Conservation (phyloP, 768 basidiomycete species). For the Suillus fuscotomentosus region DNA sequence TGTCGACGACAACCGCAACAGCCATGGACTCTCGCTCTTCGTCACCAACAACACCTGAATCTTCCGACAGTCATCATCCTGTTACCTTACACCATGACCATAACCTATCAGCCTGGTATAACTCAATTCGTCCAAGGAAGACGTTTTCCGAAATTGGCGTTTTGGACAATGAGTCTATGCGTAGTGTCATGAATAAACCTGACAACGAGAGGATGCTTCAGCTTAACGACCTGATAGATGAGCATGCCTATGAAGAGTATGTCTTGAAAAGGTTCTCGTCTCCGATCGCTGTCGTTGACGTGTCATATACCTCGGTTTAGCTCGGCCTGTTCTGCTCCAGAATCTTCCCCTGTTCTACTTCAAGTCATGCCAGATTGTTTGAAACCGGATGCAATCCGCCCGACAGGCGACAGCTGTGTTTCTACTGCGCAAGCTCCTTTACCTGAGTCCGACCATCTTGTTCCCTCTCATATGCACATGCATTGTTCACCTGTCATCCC, state of each 20-base stretch:
- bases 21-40: slow-evolving; percentile 65
- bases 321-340: slow-evolving; percentile 19
- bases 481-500: slow-evolving; percentile 63
- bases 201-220: slow-evolving; percentile 59
- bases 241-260: slow-evolving; percentile 75
- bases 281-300: slow-evolving; percentile 9
- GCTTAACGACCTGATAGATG: slow-evolving; percentile 72
- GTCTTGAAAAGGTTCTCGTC: slow-evolving; percentile 24
- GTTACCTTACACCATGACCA: slow-evolving; percentile 49
- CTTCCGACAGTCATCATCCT: slow-evolving; percentile 52
- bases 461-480: slow-evolving; percentile 36
- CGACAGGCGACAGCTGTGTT: slow-evolving; percentile 28
- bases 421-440: slow-evolving; percentile 30
- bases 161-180: slow-evolving; percentile 45
- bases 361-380: slow-evolving; percentile 27
- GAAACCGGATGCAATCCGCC: slow-evolving; percentile 31
- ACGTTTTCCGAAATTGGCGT: slow-evolving; percentile 34
- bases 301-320: slow-evolving; percentile 12
- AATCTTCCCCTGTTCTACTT: slow-evolving; percentile 15
- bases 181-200: slow-evolving; percentile 41
- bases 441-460: slow-evolving; percentile 29
- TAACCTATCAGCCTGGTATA: slow-evolving; percentile 60
- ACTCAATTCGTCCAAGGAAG: slow-evolving; percentile 43
- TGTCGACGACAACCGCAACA: slow-evolving; percentile 57
- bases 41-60: slow-evolving; percentile 69